Evolutionary conservation across 1,284 basidiomycete genomes (phyloP).

Genomic region (Fomitopsis schrenkii): DNA sequence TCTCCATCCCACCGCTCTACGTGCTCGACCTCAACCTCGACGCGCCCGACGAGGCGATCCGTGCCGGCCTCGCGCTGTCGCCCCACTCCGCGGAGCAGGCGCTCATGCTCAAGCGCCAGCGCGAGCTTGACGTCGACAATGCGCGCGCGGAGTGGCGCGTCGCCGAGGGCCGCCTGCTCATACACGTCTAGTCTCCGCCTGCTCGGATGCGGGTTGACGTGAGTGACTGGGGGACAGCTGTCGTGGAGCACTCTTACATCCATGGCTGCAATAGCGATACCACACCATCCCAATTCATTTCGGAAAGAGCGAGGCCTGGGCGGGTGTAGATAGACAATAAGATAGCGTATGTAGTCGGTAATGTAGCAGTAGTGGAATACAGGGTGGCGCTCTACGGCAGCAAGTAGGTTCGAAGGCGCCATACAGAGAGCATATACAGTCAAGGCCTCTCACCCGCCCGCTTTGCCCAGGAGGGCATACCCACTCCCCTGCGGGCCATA

Average conservation of each 20-base stretch:
- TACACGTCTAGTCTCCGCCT: constrained; percentile 20
- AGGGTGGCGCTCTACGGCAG: neutral
- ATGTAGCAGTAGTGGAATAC: neutral
- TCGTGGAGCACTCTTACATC: neutral
- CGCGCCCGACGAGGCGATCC: constrained; percentile 47
- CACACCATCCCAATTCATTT: neutral
- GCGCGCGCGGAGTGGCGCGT: constrained; percentile 65
- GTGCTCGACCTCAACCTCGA: constrained; percentile 53
- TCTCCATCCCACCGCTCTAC: constrained; percentile 44
- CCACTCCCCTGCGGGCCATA: constrained; percentile 71
- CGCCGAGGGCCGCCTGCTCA: constrained; percentile 41
- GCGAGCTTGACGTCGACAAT: constrained; percentile 53
- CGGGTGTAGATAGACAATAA: neutral
- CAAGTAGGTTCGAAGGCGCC: too few species aligned
- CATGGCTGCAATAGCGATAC: too few species aligned
- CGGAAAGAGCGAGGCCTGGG: neutral
- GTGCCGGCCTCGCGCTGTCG: constrained; percentile 1
- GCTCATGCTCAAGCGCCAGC: constrained; percentile 49
- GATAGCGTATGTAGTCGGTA: neutral
- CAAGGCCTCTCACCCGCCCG: constrained; percentile 33
- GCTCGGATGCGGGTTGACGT: neutral
- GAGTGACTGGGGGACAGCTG: too few species aligned
- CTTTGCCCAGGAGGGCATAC: constrained; percentile 69
- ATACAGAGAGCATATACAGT: neutral
- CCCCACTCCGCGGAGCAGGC: constrained; percentile 19